These are phyloP conservation scores for Simplicillium aogashimaense DNA, from an alignment of 2,329 filamentous ascomycete species.

Conservation along the genomic window DNA sequence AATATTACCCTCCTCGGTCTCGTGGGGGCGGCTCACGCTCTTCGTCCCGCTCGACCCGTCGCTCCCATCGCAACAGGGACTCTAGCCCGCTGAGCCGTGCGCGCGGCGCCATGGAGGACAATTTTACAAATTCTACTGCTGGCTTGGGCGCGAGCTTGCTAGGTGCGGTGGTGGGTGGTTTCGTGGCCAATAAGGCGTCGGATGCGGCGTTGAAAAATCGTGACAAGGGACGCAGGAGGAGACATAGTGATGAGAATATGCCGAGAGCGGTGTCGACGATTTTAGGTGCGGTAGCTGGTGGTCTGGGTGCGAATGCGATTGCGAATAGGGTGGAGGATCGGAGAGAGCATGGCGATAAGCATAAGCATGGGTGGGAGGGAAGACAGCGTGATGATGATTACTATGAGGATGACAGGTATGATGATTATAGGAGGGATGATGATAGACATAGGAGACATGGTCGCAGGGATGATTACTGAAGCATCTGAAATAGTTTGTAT, in stretches of 20 bases:
- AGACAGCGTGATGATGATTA: conserved; percentile 7
- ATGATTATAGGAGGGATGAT: conserved; percentile 3
- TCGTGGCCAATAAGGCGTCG: conserved; percentile 39
- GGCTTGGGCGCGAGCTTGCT: conserved; percentile 42
- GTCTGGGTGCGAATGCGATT: conserved; percentile 42
- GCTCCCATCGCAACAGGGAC: too few species aligned
- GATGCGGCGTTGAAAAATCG: conserved; percentile 26
- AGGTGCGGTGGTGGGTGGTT: conserved; percentile 43
- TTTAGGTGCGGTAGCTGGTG: conserved; percentile 44
- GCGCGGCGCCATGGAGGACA: conserved; percentile 29
- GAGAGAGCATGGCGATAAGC: conserved; percentile 20
- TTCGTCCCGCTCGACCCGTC: too few species aligned
- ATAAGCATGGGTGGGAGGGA: conserved; percentile 12
- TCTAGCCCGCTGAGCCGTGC: conserved; percentile 27
- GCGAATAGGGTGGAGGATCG: conserved; percentile 31
- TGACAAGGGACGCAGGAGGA: conserved; percentile 13
- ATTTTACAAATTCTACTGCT: conserved; percentile 36
- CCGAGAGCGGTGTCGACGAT: conserved; percentile 35
- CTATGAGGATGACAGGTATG: conserved; percentile 7
- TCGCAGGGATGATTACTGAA: background rate
- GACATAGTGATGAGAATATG: conserved; percentile 19
- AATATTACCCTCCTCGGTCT: too few species aligned
- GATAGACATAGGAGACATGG: conserved; percentile 2
- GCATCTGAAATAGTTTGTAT: too few species aligned
- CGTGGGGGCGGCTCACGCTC: too few species aligned